phyloP scores from a whole-genome alignment of 2,329 filamentous ascomycete genomes.

The Diaporthe destruens region DNA sequence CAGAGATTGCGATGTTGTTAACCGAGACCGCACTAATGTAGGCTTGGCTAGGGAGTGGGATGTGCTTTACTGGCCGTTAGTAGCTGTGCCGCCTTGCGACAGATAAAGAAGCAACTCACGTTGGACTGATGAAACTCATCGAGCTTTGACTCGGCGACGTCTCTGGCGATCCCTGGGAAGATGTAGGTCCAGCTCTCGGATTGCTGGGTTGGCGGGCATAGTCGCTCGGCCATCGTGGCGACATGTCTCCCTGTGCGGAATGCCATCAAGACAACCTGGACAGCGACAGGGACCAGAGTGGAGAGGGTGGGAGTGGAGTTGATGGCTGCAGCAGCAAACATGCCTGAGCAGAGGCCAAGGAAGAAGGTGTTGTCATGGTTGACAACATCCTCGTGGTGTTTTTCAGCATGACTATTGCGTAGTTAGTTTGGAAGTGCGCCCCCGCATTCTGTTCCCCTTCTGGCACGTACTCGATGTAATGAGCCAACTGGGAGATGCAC shows the following conservation, averaged over 20 bases:
- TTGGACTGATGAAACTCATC: conserved; percentile 69
- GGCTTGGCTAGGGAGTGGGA: conserved; percentile 59
- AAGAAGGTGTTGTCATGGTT: conserved; percentile 64
- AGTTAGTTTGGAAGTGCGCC: conserved; percentile 11
- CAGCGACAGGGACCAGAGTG: conserved; percentile 71
- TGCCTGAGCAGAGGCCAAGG: conserved; percentile 76
- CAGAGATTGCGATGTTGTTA: conserved; percentile 65
- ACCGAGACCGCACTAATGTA: conserved; percentile 68
- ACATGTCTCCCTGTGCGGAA: conserved; percentile 74
- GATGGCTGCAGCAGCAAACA: conserved; percentile 77
- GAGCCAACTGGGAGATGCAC: conserved; percentile 73
- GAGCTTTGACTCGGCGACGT: conserved; percentile 63
- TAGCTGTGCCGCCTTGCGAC: no score
- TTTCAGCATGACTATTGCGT: conserved; percentile 60
- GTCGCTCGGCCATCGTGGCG: conserved; percentile 60
- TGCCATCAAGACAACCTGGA: conserved; percentile 74
- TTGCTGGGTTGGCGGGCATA: conserved; percentile 54
- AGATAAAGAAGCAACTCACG: conserved; percentile 51
- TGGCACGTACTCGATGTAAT: conserved; percentile 74
- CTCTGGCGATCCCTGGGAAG: conserved; percentile 67
- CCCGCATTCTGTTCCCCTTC: neutral
- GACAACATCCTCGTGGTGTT: conserved; percentile 67
- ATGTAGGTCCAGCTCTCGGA: conserved; percentile 77
- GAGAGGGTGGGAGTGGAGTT: conserved; percentile 73
- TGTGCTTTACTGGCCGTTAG: conserved; percentile 49